phyloP scores from a whole-genome alignment of 1,284 basidiomycete genomes.

The Cystobasidium sp. region DNA sequence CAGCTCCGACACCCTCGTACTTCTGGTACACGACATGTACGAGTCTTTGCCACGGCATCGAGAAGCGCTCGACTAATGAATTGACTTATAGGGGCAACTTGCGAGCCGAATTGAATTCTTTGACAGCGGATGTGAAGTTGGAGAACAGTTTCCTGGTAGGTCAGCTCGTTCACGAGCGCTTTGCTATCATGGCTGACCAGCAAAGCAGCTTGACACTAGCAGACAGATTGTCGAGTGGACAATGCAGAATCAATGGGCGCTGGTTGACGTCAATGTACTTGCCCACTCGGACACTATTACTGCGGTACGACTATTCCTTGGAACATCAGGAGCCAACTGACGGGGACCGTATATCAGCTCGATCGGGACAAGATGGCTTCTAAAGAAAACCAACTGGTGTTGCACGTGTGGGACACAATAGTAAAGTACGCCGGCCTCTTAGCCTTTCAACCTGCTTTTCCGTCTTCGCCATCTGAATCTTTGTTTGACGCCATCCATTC shows the following conservation, averaged over 20 bases:
- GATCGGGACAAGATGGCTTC: constrained; percentile 59
- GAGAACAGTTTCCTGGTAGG: constrained; percentile 80
- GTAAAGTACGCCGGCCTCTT: constrained; percentile 65
- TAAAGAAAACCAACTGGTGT: constrained; percentile 66
- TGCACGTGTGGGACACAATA: constrained; percentile 95
- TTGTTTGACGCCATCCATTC: neutral
- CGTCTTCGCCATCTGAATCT: no score
- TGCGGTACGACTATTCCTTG: constrained; percentile 48
- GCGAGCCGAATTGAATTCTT: constrained; percentile 74
- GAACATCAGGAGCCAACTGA: constrained; percentile 42
- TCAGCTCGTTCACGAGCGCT: neutral
- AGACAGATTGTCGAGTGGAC: constrained; percentile 80
- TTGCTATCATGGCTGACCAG: neutral
- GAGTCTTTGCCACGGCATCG: constrained; percentile 53
- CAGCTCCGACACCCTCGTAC: constrained; percentile 66
- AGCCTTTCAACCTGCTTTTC: neutral
- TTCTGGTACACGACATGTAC: constrained; percentile 91
- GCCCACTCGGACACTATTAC: constrained; percentile 54
- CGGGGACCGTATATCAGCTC: constrained; percentile 16
- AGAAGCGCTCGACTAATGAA: neutral
- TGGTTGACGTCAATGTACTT: constrained; percentile 87
- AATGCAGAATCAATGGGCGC: constrained; percentile 66
- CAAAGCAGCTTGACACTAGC: constrained; percentile 77
- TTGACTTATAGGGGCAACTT: constrained; percentile 73
- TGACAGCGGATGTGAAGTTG: constrained; percentile 71